These are phyloP conservation scores for Calonectria pseudoturangicola DNA, from an alignment of 2,329 filamentous ascomycete genomes.

Conservation along the genomic window DNA sequence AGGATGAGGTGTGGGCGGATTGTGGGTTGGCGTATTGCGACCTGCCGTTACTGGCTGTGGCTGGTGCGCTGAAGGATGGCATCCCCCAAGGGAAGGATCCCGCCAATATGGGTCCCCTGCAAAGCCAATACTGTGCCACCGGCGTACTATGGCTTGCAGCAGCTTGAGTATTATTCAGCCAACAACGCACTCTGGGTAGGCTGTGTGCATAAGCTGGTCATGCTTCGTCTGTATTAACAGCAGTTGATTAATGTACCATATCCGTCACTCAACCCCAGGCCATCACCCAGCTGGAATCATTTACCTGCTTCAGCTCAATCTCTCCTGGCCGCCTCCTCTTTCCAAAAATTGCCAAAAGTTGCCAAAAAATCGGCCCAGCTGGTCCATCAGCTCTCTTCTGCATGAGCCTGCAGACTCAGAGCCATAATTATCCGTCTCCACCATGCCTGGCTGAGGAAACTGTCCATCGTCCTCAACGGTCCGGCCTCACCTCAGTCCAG, in stretches of 20 bases:
- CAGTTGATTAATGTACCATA: constrained; percentile 2
- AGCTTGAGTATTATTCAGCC: background rate
- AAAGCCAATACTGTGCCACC: constrained; percentile 17
- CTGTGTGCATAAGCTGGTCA: constrained; percentile 17
- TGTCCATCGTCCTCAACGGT: background rate
- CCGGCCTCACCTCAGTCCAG: background rate
- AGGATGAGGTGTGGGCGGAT: constrained; percentile 21
- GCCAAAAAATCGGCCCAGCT: background rate
- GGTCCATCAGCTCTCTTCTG: background rate
- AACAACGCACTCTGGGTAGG: background rate
- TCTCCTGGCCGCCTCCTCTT: background rate
- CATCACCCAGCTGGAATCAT: background rate
- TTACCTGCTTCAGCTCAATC: background rate
- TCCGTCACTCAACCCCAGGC: background rate
- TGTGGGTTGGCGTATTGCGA: constrained; percentile 7
- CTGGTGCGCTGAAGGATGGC: constrained; percentile 9
- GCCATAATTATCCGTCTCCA: constrained; percentile 25
- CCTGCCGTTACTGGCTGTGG: constrained; percentile 21
- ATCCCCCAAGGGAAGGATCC: constrained; percentile 5
- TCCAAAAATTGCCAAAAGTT: too few relatives aligned
- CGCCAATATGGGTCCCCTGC: constrained; percentile 6
- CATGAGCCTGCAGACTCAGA: constrained; percentile 13
- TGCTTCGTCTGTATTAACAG: constrained; percentile 4
- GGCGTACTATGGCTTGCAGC: background rate
- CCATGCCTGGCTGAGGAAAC: background rate